Evolutionary conservation across 139 green algal genomes (phyloP), one percentile per base, ranked within the genome.

Genomic region (Volvox reticuliferus): DNA sequence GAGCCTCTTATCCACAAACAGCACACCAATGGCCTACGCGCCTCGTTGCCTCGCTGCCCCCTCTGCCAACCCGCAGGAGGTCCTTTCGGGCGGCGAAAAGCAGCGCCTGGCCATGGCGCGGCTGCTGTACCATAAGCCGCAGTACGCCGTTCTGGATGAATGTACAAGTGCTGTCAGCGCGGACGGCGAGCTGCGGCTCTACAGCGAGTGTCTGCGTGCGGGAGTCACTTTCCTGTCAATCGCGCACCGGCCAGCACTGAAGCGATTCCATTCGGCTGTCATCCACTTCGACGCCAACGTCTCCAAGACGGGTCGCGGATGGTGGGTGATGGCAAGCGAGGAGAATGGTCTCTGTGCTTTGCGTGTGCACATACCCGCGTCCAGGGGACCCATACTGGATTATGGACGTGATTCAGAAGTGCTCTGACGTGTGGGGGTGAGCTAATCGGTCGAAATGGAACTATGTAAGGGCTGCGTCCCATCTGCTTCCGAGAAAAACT

Each of bases 141-240:
- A 90, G 36, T 99, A 97, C 75, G 97, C 97, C 61, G 94, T 99
- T 44, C 94, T 99, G 91, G 97, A 99, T 79, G 97, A 99, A 94
- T 98, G 96, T 94, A 99, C 97, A 32, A 96, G 90, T 55, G 97
- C 97, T 44, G 97, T 99, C 33, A 88, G 79, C 24, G 86, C 84
- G 13, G 91, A 94, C 69, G 89, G 91, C 32, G 91, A 93, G 87
- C 55, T 92, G 67, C 86, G 84, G 85, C 91, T 95, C 71, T 95
- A 95, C 80, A 36, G 69, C 79, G 95, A 93, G 44, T 96, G 95
- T 75, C 68, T 95, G 50, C 71, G 86, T 16, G 94, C 95, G 0
- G 96, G 96, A 89, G 97, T 99, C 88, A 99, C 98, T 0, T 93
- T 98, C 93, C 93, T 99, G 73, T 98, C 95, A 79, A 99, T 99